Conservation (phyloP, 2,329 filamentous ascomycete genomes). For the Pyrenophora teres region DNA sequence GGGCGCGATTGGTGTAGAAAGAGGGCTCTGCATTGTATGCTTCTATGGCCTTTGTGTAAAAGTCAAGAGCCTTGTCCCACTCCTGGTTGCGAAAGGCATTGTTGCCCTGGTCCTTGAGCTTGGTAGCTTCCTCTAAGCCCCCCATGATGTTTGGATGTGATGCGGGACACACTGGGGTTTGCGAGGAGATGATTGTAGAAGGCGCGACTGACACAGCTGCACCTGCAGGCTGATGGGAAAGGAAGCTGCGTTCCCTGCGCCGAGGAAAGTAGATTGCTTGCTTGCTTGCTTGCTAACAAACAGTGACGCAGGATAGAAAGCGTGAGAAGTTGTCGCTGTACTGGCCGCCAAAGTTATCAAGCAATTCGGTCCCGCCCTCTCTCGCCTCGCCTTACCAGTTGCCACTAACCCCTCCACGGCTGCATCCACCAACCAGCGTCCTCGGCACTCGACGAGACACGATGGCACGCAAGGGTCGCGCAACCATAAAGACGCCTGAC, state of each 20-base stretch:
- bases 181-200: constrained; percentile 25
- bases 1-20: constrained; percentile 92
- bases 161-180: constrained; percentile 19
- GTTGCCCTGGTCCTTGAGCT: constrained; percentile 92
- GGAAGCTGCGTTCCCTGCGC: constrained; percentile 8
- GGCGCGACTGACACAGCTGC: constrained; percentile 21
- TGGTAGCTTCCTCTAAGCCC: constrained; percentile 70
- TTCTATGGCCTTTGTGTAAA: constrained; percentile 87
- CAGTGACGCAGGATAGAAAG: constrained; percentile 16
- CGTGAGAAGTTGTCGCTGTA: constrained; percentile 14
- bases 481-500: constrained; percentile 26
- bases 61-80: constrained; percentile 79
- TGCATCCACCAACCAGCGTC: constrained; percentile 27
- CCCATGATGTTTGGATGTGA: constrained; percentile 36
- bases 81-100: constrained; percentile 87
- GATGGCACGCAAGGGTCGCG: constrained; percentile 33
- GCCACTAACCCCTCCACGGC: constrained; percentile 23
- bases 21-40: constrained; percentile 81
- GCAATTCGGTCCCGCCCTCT: constrained; percentile 31
- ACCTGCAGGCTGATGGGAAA: constrained; percentile 5
- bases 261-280: neutral
- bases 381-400: constrained; percentile 34
- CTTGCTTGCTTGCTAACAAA: constrained; percentile 1
- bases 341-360: constrained; percentile 27
- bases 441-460: constrained; percentile 14